Evolutionary conservation across 1,284 basidiomycete species (phyloP).

Genomic region (Sanghuangporus weigelae): DNA sequence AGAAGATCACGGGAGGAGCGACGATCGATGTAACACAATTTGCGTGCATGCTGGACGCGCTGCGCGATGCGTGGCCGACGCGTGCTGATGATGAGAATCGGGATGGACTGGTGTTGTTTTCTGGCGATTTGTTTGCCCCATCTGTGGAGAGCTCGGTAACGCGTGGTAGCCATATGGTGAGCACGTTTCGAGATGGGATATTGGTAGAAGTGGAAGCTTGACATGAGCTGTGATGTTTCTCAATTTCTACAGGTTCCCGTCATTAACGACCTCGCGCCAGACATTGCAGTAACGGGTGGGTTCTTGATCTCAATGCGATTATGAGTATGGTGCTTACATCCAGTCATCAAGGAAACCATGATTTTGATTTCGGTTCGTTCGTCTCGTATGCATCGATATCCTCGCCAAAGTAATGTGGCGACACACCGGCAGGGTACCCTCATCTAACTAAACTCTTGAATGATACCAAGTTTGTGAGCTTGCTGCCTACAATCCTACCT

Average conservation of each 20-base stretch:
- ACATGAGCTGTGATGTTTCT: not conserved
- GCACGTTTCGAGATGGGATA: conserved; percentile 17
- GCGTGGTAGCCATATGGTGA: conserved; percentile 87
- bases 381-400: not conserved
- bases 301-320: not conserved
- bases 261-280: conserved; percentile 67
- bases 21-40: conserved; percentile 79
- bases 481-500: conserved; percentile 19
- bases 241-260: conserved; percentile 63
- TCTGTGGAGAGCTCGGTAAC: conserved; percentile 86
- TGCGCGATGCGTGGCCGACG: conserved; percentile 48
- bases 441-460: conserved; percentile 72
- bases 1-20: conserved; percentile 48
- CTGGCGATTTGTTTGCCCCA: conserved; percentile 84
- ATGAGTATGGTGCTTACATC: not conserved
- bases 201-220: not conserved
- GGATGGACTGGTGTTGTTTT: conserved; percentile 82
- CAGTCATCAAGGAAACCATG: conserved; percentile 62
- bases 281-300: conserved; percentile 62
- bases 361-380: conserved; percentile 65
- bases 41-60: conserved; percentile 52
- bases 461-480: conserved; percentile 63
- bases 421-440: conserved; percentile 56
- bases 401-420: not conserved
- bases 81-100: conserved; percentile 41